phyloP scores from a whole-genome alignment of 1,284 basidiomycete genomes.

The Trichosporon inkin region DNA sequence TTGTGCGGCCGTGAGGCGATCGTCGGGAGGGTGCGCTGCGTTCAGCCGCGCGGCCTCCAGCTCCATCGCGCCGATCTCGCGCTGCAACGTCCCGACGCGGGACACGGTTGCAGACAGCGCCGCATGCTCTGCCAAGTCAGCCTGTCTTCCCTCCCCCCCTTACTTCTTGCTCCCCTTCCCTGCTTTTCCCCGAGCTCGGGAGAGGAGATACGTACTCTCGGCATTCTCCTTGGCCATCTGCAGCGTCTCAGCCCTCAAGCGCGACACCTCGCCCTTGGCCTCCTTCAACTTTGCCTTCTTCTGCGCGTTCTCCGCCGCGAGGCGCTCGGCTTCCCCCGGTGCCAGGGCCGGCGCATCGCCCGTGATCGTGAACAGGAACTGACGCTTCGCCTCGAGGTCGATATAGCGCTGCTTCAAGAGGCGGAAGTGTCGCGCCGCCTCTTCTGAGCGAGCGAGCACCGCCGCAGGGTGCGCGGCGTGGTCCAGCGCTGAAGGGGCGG shows the following conservation, averaged over 20 bases:
- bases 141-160: no score
- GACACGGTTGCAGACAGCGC: conserved; percentile 50
- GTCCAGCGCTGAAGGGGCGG: not conserved
- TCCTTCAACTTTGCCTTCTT: conserved; percentile 66
- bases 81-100: conserved; percentile 60
- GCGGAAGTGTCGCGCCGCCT: conserved; percentile 54
- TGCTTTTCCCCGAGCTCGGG: no score
- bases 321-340: conserved; percentile 57
- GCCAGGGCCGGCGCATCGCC: conserved; percentile 59
- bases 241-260: conserved; percentile 61
- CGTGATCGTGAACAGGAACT: conserved; percentile 76
- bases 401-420: conserved; percentile 79
- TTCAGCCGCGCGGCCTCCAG: conserved; percentile 70
- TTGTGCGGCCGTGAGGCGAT: conserved; percentile 66
- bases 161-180: no score
- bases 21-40: conserved; percentile 64
- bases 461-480: not conserved
- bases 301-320: conserved; percentile 55
- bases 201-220: conserved; percentile 26
- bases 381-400: conserved; percentile 79
- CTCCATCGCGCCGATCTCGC: conserved; percentile 73
- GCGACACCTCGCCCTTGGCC: conserved; percentile 61
- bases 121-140: conserved; percentile 30
- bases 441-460: not conserved
- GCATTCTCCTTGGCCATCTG: conserved; percentile 35